Evolutionary conservation across 495 filamentous ascomycete species (phyloP).

Genomic region (Talaromyces nanjingensis): DNA sequence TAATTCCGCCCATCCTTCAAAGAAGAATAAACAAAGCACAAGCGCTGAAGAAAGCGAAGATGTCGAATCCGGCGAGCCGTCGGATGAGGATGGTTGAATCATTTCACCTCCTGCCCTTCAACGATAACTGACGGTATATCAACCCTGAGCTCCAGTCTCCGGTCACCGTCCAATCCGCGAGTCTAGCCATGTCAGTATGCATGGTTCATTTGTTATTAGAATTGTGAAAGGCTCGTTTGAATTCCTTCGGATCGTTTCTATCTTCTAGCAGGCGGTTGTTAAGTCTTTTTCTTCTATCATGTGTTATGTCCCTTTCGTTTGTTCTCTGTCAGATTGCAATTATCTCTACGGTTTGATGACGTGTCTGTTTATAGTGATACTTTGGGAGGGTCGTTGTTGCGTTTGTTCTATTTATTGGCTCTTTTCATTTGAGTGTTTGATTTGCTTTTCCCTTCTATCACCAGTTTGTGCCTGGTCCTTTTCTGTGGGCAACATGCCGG

Average conservation of each 20-base stretch:
- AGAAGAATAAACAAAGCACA: slow-evolving; percentile 41
- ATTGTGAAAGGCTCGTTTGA: slow-evolving; percentile 1
- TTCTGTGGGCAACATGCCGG: slow-evolving; percentile 1
- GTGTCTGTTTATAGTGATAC: slow-evolving; percentile 14
- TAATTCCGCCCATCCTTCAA: slow-evolving; percentile 30
- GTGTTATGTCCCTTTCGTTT: slow-evolving; percentile 13
- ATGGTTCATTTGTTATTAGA: background rate
- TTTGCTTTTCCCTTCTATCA: slow-evolving; percentile 14
- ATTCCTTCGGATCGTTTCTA: background rate
- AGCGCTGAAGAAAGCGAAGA: slow-evolving; percentile 43
- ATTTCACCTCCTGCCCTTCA: background rate
- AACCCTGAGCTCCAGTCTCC: slow-evolving; percentile 2
- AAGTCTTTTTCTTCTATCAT: slow-evolving; percentile 17
- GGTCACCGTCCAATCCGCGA: background rate
- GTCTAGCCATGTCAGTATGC: background rate
- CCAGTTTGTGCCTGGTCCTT: slow-evolving; percentile 13
- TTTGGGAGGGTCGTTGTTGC: slow-evolving; percentile 14
- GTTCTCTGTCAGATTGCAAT: slow-evolving; percentile 5
- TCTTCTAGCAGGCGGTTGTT: slow-evolving; percentile 33
- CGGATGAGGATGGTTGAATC: slow-evolving; percentile 44
- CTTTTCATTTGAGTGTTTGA: slow-evolving; percentile 13
- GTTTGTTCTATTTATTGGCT: background rate
- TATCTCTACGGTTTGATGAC: slow-evolving; percentile 14
- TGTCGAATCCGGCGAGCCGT: slow-evolving; percentile 38
- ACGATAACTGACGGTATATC: background rate